Base-by-base conservation (phyloP, 1,284 basidiomycete species). In the Ustilago shanxiensis region DNA sequence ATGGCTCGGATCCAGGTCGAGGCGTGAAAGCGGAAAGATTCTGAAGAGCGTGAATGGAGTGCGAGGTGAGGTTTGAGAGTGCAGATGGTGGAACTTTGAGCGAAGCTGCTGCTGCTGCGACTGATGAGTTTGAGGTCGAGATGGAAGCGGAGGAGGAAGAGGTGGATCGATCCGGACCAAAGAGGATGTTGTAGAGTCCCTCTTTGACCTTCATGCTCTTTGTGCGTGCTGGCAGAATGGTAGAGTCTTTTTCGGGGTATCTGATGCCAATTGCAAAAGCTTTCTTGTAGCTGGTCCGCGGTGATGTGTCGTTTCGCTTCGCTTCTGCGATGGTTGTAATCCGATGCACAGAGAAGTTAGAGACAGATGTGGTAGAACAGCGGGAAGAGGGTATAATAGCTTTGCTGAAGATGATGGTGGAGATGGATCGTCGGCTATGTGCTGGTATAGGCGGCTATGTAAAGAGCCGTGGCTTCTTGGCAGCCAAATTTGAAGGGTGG, bases 1-100 rank as follows among this genome's bases (percentile, higher is more conserved):
- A 84, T 2, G 80, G 81, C 44, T 84, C 82, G 3, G 64, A 66
- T 2, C 54, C 60, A 1, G 72, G 62, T 3, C 26, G 53, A 0
- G 74, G 77, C 13, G 7, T 24, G 60, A 80, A 71, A n/a, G 53
- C 35, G 26, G 37, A 50, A 26, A 83, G 57, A 31, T 67, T 77
- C n/a, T 63, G 55, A 7, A 83, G 64, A 1, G 80, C 77, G 13
- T 72, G 57, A 16, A 76, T 58, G 11, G 73, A 76, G 39, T 70
- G 73, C 16, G 64, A 60, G 1, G 68, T 67, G 22, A 72, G 60
- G 18, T 35, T 59, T 35, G 58, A 8, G 2, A 76, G 62, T 10
- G 65, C 35, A 22, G 41, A 41, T 28, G 53, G 49, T 47, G 68
- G 54, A 2, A 76, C 58, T 4, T 39, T 22, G 0, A 67, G 47